Base-by-base conservation (phyloP, 768 basidiomycete genomes). In the Lactarius sanguifluus region DNA sequence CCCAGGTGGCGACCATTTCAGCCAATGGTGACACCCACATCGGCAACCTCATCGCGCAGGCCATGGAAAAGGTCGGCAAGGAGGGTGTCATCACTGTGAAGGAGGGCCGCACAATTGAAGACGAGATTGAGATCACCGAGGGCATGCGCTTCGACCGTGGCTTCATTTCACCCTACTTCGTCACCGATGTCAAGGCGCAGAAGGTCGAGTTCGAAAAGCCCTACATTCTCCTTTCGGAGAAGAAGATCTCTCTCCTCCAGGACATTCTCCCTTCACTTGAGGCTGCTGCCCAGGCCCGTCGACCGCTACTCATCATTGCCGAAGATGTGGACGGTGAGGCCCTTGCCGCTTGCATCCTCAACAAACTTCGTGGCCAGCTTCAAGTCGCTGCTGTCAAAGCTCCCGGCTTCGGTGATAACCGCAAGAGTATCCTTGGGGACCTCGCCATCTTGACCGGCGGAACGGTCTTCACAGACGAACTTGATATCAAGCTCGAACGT, bases 71-170 rank as follows among this genome's bases (percentile, higher is more conserved):
- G 78, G 96, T 98, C 67, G 96, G 96, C 76, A 97, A 96, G 82
- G 96, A 99, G 80, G 96, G 96, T 77, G 96, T 98, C 75, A 98
- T 99, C 82, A 98, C 96, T 59, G 96, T 99, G 77, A 99, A 98
- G 83, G 96, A 99, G 78, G 96, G 96, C 54, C 88, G 91, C 72
- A 98, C 96, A 6, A 97, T 96, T 70, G 95, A 98, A 73, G 96
- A 99, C 75, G 95, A 97, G 79, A 98, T 98, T 75, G 96, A 99
- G 77, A 95, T 99, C 74, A 98, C 96, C 32, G 96, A 99, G 81
- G 96, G 96, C 78, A 99, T 99, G 96, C 89, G 95, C 74, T 98
- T 99, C 81, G 96, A 99, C 86, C 91, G 96, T 62, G 96, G 96
- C 25, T 99, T 86, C 85, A 96, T 98, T 79, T 94, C 92, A 1